Conservation (phyloP, 257 asterid genomes). For the Leptodermis oblonga region DNA sequence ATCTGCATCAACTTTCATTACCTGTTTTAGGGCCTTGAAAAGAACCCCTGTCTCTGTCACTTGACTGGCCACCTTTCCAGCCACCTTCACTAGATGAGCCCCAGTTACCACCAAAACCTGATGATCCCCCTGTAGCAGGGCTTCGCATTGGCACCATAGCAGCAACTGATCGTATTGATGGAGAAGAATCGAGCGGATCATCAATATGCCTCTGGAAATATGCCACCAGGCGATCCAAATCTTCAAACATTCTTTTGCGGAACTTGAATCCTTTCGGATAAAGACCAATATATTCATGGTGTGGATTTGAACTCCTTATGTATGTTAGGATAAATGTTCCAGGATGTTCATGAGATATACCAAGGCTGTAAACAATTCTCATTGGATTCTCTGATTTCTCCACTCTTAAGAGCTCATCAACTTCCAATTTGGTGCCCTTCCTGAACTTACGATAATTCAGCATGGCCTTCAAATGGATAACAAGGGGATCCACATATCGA, state of each 20-base stretch:
- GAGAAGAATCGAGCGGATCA: slow-evolving; percentile 70
- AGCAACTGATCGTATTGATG: slow-evolving; percentile 76
- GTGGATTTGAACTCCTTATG: slow-evolving; percentile 88
- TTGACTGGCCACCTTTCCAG: slow-evolving; percentile 59
- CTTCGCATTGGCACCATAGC: slow-evolving; percentile 93
- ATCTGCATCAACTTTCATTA: slow-evolving; percentile 9
- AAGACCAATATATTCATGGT: slow-evolving; percentile 87
- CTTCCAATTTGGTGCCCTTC: slow-evolving; percentile 75
- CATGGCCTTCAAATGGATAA: slow-evolving; percentile 83
- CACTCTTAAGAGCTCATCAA: slow-evolving; percentile 70
- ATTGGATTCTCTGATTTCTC: slow-evolving; percentile 83
- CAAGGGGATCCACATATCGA: slow-evolving; percentile 97
- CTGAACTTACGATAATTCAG: slow-evolving; percentile 86
- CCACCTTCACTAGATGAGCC: slow-evolving; percentile 65
- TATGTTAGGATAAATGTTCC: slow-evolving; percentile 92
- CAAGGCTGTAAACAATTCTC: slow-evolving; percentile 90
- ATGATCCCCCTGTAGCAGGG: slow-evolving; percentile 74
- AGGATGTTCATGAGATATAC: slow-evolving; percentile 93
- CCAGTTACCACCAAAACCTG: slow-evolving; percentile 69
- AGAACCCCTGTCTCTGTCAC: slow-evolving; percentile 58
- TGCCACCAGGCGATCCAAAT: slow-evolving; percentile 78
- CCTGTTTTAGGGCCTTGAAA: slow-evolving; percentile 56
- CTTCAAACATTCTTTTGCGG: slow-evolving; percentile 85
- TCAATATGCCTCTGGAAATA: slow-evolving; percentile 90
- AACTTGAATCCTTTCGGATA: slow-evolving; percentile 93